Evolutionary conservation across 495 filamentous ascomycete genomes (phyloP), one percentile per base, ranked within the genome.

Genomic region (Extremus antarcticus): DNA sequence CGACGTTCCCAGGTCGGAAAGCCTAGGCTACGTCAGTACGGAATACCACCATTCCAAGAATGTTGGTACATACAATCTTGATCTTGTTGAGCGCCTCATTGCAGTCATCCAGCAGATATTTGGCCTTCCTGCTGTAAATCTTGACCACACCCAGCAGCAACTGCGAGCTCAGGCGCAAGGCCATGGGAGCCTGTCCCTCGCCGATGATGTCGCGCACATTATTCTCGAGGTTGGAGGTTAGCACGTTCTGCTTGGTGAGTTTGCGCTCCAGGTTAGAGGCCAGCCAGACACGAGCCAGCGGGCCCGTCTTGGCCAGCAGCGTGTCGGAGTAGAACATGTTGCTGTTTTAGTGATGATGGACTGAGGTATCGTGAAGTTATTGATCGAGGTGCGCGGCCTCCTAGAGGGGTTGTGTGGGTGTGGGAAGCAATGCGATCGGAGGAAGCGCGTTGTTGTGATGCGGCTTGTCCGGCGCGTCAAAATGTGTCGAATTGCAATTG

Each of bases 261-360:
- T 95, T 97, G 77, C 89, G 88, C 79, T 97, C 91, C 62, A 95
- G 73, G 72, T 97, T 97, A 73, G 90, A 88, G 24, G 91, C 95
- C 57, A 97, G 81, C 92, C 92, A 97, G 71, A 95, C 92, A 65
- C 90, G 87, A 67, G 92, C 94, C 77, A 98, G 69, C 63, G 92
- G 90, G 77, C 94, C 92, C 49, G 89, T 95, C 82, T 94, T 92
- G 52, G 89, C 90, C 57, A 98, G 81, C 54, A 98, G 80, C 46
- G 89, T 89, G 74, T 95, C 91, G 21, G 92, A 95, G 72, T 95
- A 98, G 74, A 98, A 98, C 92, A 98, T 98, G 49, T 7, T 45
- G 16, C 16, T 3, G 23, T 10, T 21, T 10, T 24, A 11, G 46
- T 45, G 35, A 13, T 41, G 35, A 3, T 48, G 21, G 35, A 50